Percentiles rank a stretch among this genome's conserved stretches.
phyloP scores from a whole-genome alignment of 2,329 filamentous ascomycete species.

The Balansia obtecta region DNA sequence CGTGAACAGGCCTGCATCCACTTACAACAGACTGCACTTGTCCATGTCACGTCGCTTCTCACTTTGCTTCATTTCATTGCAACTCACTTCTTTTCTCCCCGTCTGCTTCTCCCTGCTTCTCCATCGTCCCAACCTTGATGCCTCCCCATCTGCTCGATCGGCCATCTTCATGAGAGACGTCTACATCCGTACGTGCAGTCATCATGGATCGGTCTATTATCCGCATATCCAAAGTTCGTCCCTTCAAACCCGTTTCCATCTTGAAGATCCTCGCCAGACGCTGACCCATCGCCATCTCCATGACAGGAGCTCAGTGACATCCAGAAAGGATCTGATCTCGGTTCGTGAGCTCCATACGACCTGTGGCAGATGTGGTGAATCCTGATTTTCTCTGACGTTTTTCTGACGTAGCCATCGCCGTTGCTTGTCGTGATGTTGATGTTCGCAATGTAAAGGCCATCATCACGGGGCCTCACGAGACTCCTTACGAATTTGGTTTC shows the following conservation, averaged over 20 bases:
- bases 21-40: background rate
- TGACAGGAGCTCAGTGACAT: constrained; percentile 71
- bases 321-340: constrained; percentile 72
- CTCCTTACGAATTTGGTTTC: constrained; percentile 94
- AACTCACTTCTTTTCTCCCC: background rate
- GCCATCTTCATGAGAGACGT: background rate
- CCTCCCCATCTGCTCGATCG: background rate
- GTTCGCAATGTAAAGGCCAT: constrained; percentile 78
- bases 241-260: constrained; percentile 15
- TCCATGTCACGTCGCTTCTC: background rate
- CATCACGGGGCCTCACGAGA: constrained; percentile 86
- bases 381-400: background rate
- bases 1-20: background rate
- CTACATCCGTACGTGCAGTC: constrained; percentile 6
- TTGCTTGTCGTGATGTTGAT: constrained; percentile 77
- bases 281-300: constrained; percentile 6
- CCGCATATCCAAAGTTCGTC: constrained; percentile 66
- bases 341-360: constrained; percentile 34
- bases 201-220: constrained; percentile 68
- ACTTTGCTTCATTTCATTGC: background rate
- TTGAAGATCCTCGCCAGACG: background rate
- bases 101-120: background rate
- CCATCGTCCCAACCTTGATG: background rate
- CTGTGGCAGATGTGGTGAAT: too few species aligned
- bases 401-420: constrained; percentile 55